Base-by-base conservation (phyloP, 2,329 filamentous ascomycete species). In the Ilyonectria robusta region DNA sequence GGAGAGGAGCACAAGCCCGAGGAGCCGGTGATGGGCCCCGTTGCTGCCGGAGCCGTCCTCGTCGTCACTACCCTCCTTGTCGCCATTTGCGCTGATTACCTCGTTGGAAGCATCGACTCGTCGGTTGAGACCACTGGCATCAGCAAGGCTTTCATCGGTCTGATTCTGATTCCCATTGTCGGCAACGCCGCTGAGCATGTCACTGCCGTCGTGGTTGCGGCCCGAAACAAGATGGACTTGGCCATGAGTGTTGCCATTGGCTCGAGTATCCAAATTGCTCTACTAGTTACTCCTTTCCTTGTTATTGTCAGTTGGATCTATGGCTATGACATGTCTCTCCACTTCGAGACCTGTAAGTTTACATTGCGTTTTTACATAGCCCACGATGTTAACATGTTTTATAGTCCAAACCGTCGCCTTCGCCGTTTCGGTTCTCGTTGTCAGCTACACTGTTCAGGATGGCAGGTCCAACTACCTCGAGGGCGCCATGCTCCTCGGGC, bases 391-490 rank as follows among this genome's bases (percentile, higher is more conserved):
- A 68, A 77, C 59, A 35, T 33, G 77, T 29, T 26, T 2, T 37
- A 2, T 56, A 88, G 86, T 94, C 75, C 91, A 94, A 83, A 94
- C 92, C 0, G 90, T 94, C 46, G 89, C 92, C 1, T 94, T 94
- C 79, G 93, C 92, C 63, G 85, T 94, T 59, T 92, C 91, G 11
- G 91, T 93, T 2, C 81, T 94, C 47, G 91, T 94, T 35, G 92
- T 94, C 37, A 93, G 89, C 63, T 94, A 90, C 80, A 92, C 88
- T 3, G 91, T 95, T 47, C 91, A 93, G 77, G 93, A 95, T 76
- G 93, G 93, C 75, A 93, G 93, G 80, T 93, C 91, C 15, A 96
- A 95, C 80, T 95, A 95, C 73, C 87, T 95, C 23, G 93, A 95
- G 79, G 93, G 93, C 50, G 92, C 92, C 54, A 92, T 95, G 89